Evolutionary conservation across 2,329 filamentous ascomycete genomes (phyloP).

Genomic region (Colletotrichum destructivum): DNA sequence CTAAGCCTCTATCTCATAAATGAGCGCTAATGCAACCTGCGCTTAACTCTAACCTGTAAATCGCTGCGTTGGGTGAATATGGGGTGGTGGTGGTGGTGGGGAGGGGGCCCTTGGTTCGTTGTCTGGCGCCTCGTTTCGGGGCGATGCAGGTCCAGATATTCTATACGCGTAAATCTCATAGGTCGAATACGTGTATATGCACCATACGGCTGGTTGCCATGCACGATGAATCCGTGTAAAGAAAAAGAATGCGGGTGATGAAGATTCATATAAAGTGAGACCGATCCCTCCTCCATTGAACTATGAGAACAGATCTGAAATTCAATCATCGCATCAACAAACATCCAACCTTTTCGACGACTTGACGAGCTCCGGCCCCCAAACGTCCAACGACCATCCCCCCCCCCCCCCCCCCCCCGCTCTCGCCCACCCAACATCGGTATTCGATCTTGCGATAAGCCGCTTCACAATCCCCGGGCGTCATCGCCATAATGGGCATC

Average conservation of each 20-base stretch:
- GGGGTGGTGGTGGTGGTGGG: background rate
- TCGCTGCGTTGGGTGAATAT: background rate
- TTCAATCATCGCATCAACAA: background rate
- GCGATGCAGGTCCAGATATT: background rate
- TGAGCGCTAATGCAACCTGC: background rate
- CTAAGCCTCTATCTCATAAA: background rate
- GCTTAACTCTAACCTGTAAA: background rate
- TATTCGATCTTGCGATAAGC: background rate
- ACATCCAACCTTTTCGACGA: background rate
- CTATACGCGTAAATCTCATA: slow-evolving; percentile 1
- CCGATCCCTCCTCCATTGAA: too few relatives aligned
- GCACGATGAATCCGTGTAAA: slow-evolving; percentile 7
- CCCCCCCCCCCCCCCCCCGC: background rate
- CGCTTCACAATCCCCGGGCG: background rate
- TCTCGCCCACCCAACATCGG: background rate
- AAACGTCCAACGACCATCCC: too few relatives aligned
- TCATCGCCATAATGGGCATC: slow-evolving; percentile 22
- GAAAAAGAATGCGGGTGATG: background rate
- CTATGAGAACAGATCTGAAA: background rate
- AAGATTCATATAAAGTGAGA: background rate
- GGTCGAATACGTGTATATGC: background rate
- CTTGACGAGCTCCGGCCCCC: background rate
- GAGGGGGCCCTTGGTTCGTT: background rate
- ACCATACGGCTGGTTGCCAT: background rate
- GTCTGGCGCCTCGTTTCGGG: background rate